A percentile compares a stretch with the other conserved stretches of the same genome.
Evolutionary conservation across 2,329 filamentous ascomycete species (phyloP).

Genomic region (Neonectria faginata): DNA sequence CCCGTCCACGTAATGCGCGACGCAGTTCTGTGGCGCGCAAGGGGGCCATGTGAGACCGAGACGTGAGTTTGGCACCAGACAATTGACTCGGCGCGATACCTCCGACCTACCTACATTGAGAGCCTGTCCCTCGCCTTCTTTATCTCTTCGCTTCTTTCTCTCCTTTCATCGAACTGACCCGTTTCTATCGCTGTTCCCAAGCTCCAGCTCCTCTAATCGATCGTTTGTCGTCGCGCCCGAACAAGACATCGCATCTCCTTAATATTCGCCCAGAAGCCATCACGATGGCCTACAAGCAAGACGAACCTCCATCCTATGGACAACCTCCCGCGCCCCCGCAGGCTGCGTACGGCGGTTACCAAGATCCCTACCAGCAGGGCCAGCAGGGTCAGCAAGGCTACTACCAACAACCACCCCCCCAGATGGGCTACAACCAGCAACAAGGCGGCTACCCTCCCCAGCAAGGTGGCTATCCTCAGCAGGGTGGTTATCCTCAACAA

Average conservation of each 20-base stretch:
- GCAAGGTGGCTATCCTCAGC: slow-evolving; percentile 46
- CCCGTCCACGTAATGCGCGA: slow-evolving; percentile 43
- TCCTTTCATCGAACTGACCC: slow-evolving; percentile 17
- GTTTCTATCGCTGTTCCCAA: slow-evolving; percentile 12
- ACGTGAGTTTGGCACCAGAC: slow-evolving; percentile 37
- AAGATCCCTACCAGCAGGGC: slow-evolving; percentile 47
- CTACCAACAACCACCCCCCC: slow-evolving; percentile 47
- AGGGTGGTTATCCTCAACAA: slow-evolving; percentile 45
- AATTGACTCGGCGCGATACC: slow-evolving; percentile 18
- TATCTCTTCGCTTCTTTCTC: slow-evolving; percentile 14
- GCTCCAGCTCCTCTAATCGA: slow-evolving; percentile 6
- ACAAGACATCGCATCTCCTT: slow-evolving; percentile 8
- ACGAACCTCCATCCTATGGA: slow-evolving; percentile 63
- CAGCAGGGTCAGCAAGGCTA: slow-evolving; percentile 44
- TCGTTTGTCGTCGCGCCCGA: slow-evolving; percentile 9
- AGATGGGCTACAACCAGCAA: slow-evolving; percentile 48
- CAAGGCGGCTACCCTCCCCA: slow-evolving; percentile 47
- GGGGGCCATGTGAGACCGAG: slow-evolving; percentile 43
- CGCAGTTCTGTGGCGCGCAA: slow-evolving; percentile 42
- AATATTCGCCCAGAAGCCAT: slow-evolving; percentile 25
- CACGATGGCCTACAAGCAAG: slow-evolving; percentile 55
- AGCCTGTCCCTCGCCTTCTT: slow-evolving; percentile 12
- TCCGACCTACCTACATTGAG: slow-evolving; percentile 14
- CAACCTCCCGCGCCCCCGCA: slow-evolving; percentile 54
- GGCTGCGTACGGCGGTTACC: slow-evolving; percentile 59